Evolutionary conservation across 1,284 basidiomycete genomes (phyloP), one percentile per base, ranked within the genome.

Genomic region (Pyrrhoderma lamaoense): DNA sequence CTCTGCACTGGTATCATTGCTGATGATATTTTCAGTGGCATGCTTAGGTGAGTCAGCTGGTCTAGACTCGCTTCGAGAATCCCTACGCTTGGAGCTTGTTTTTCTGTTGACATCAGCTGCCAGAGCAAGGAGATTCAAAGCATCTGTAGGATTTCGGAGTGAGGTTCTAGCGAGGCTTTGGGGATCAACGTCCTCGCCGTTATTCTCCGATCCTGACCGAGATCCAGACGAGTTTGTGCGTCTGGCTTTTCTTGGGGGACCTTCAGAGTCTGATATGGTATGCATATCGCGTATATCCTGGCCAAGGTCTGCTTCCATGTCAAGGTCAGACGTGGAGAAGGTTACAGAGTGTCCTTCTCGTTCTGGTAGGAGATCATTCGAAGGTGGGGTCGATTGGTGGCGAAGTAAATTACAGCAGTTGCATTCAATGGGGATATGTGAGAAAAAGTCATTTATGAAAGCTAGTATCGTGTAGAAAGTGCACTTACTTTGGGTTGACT

Each of bases 121-220:
- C 23, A 55, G 49, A 8, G 53, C 53, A 18, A 55, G 53, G n/a
- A 55, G 45, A 42, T 55, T 55, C 14, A 55, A 45, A 2, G 53
- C 53, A 25, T 55, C 53, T 16, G 53, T 55, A 2, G 53, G 53
- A 37, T 55, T 55, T 21, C 53, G 53, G 11, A 55, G 49, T n/a
- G 53, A 55, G 18, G 53, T 46, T 3, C 49, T 49, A 11, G 53
- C 53, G 40, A 55, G 53, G 36, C 49, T 51, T 43, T 55, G 53
- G 7, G 53, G 53, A 38, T 55, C 49, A 40, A 55, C 37, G n/a
- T 42, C 47, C 14, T 49, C 47, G 4, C 53, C 4, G 38, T 45
- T 21, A 22, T 44, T 49, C 25, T 48, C 51, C 11, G 51, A 52
- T 14, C 35, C 49, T 8, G 53, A 48, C 27, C 38, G 19, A 21